Evolutionary conservation across 352 stramenopile genomes (phyloP), one percentile per base, ranked within the genome.

Genomic region (Lagenidium giganteum): DNA sequence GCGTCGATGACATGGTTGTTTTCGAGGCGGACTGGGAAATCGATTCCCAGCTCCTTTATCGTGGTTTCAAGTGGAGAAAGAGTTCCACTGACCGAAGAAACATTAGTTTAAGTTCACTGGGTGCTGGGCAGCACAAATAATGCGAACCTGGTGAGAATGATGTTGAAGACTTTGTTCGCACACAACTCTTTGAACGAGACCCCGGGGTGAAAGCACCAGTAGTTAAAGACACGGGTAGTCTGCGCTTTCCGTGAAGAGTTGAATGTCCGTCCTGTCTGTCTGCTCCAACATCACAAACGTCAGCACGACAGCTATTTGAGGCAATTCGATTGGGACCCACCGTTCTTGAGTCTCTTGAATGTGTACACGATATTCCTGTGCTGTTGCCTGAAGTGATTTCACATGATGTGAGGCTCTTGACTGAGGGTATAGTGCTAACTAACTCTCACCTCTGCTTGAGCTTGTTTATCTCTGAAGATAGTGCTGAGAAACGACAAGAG

Each of bases 121-220:
- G 8, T n/a, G 16, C 6, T 31, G 35, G 14, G 11, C 5, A 45
- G 35, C 26, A 45, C 8, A 14, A 34, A 29, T 12, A 5, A 21
- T 21, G 11, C 6, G n/a, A 14, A 90, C 81, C 81, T 94, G 16
- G 83, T 94, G 28, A 94, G 53, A 17, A 93, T 85, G 29, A 94
- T 64, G 36, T 92, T 94, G 62, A 93, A 83, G 25, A 94, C 84
- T 42, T 91, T 95, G 28, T 98, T 88, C 26, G 74, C 71, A 26
- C 75, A 80, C 16, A 99, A 86, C 58, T 99, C 94, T 56, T 93
- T 65, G 57, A 99, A 97, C 0, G 96, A 95, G 1, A 99, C 76
- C 8, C 91, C 88, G 8, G 96, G 95, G 42, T 96, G 92, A 57
- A 99, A 98, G 54, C 97, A 99, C 96, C 96, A 99, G 65, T 98